Conservation (phyloP, 768 basidiomycete genomes). For the Termitomyces sp. region DNA sequence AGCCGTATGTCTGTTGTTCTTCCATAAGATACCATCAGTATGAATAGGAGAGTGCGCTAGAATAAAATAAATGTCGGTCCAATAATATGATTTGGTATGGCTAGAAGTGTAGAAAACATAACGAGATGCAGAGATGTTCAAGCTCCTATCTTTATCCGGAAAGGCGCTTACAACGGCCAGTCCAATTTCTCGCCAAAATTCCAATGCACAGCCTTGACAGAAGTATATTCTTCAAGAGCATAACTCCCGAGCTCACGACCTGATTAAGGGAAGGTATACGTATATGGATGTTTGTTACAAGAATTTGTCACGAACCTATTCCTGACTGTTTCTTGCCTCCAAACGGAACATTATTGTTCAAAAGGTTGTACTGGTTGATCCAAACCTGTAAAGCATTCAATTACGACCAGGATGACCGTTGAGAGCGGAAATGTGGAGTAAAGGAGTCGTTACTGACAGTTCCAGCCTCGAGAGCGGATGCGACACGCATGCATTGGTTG, state of each 20-base stretch:
- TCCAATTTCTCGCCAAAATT: conserved; percentile 79
- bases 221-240: conserved; percentile 82
- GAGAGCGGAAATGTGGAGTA: neutral
- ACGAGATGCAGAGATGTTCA: neutral
- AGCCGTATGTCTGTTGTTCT: neutral
- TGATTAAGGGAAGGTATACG: conserved; percentile 20
- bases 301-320: conserved; percentile 49
- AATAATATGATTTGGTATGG: neutral
- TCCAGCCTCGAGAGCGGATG: conserved; percentile 83
- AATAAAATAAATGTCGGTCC: neutral
- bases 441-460: conserved; percentile 50
- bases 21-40: neutral
- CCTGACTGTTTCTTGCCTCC: conserved; percentile 95
- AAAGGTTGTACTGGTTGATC: conserved; percentile 86
- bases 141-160: neutral
- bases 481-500: conserved; percentile 85
- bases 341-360: conserved; percentile 90
- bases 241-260: conserved; percentile 88
- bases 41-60: too few relatives aligned
- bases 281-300: neutral
- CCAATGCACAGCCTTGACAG: conserved; percentile 82
- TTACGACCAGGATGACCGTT: too few relatives aligned
- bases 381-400: conserved; percentile 53
- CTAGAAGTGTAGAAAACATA: neutral
- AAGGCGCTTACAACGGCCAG: conserved; percentile 60